Evolutionary conservation across 768 basidiomycete species (phyloP), one percentile per base, ranked within the genome.

Genomic region (Boletellus emodensis): DNA sequence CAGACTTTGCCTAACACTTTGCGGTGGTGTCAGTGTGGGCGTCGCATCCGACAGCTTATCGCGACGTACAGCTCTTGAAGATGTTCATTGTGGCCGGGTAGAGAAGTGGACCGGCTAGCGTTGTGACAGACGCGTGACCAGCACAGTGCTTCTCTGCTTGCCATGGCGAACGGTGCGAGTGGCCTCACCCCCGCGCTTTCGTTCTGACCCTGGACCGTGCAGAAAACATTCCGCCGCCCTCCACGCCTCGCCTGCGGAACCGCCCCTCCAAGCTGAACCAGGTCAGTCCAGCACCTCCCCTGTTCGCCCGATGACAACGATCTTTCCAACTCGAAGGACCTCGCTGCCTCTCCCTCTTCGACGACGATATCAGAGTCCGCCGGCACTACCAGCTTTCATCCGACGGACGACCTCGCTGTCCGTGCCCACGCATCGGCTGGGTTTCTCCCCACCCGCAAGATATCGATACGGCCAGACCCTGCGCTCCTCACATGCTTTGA

Each of bases 1-100:
- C 92, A 94, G 68, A 96, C 92, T 81, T 84, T 91, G 56, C 90
- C 86, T 53, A 94, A 78, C 34, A 95, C 93, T 94, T 57, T 44
- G 44, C 15, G 40, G 17, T 8, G 18, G 42, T 41, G 53, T 72
- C 33, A 72, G 62, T 37, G 45, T 20, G 51, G 24, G 56, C 47
- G 39, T 35, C 47, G 40, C 18, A 28, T 34, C 40, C 17, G 18
- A 40, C 35, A 34, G 56, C 24, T 51, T 41, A 51, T 56, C 48
- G 38, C 39, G 26, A 78, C 89, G 68, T 57, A 91, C 90, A 69
- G 67, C 79, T 90, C 71, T 77, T 83, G 73, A 93, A 90, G 67
- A 93, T 81, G 69, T 91, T 91, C 90, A 93, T 92, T 56, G 67
- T 70, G 70, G 60, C 52, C 43, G 50, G 62, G 48, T 57, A 37